These are phyloP conservation scores for Hypoxylon sp. DNA, from an alignment of 2,329 filamentous ascomycete genomes.

Conservation along the genomic window DNA sequence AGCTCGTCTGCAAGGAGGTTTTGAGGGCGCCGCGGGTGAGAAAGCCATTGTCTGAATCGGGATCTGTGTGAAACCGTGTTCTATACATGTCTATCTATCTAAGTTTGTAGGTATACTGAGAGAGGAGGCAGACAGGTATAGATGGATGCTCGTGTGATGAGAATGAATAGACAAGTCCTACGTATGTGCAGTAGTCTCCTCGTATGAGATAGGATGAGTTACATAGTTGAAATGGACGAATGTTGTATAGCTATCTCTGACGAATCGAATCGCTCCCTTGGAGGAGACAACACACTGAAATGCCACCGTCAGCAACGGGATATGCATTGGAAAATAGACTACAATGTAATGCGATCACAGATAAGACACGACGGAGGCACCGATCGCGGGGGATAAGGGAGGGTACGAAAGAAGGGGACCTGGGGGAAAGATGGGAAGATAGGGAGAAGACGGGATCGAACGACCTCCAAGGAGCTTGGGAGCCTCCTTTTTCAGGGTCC, in stretches of 20 bases:
- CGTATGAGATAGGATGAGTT: background rate
- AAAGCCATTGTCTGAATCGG: constrained; percentile 12
- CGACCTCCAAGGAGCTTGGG: too few relatives aligned
- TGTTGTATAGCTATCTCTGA: constrained; percentile 25
- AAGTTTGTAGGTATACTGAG: background rate
- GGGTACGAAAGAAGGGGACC: background rate
- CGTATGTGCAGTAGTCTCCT: too few relatives aligned
- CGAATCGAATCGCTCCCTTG: constrained; percentile 18
- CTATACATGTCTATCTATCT: too few relatives aligned
- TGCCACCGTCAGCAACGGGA: constrained; percentile 16
- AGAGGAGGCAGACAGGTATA: background rate
- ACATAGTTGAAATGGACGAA: background rate
- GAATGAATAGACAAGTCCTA: constrained; percentile 7
- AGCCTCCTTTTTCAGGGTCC: constrained; percentile 33
- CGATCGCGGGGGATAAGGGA: constrained; percentile 1
- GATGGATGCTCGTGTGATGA: background rate
- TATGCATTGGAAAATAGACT: background rate
- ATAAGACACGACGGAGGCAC: constrained; percentile 3
- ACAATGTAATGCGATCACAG: constrained; percentile 25
- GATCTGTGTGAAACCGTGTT: too few relatives aligned
- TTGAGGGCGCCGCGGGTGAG: constrained; percentile 20
- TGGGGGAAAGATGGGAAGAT: constrained; percentile 22
- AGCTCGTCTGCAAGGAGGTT: constrained; percentile 17
- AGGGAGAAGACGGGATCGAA: constrained; percentile 19
- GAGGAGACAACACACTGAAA: constrained; percentile 15